A percentile compares a stretch with the other conserved stretches of the same genome.
Evolutionary conservation across 352 stramenopile genomes (phyloP).

Genomic region (Plasmopara halstedii): DNA sequence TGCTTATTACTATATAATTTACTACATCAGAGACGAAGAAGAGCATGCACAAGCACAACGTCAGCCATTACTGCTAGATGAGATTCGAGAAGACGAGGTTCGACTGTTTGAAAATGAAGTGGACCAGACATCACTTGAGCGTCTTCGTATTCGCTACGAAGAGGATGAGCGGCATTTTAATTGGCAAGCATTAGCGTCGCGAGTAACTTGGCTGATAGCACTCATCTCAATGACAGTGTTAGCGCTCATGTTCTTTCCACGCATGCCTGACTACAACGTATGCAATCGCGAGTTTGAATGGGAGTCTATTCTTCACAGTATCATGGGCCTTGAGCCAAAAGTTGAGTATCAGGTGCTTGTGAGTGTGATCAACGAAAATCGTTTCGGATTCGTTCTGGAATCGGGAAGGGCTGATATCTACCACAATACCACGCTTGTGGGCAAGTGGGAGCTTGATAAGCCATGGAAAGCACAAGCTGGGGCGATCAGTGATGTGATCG

Average conservation of each 20-base stretch:
- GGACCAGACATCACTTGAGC: constrained; percentile 44
- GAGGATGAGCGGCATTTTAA: constrained; percentile 38
- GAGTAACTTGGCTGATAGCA: constrained; percentile 42
- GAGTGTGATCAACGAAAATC: constrained; percentile 86
- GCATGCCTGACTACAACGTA: constrained; percentile 83
- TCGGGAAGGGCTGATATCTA: constrained; percentile 74
- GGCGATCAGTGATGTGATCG: constrained; percentile 73
- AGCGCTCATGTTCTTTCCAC: constrained; percentile 83
- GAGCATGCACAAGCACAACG: constrained; percentile 28
- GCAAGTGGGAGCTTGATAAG: constrained; percentile 62
- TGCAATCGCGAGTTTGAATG: constrained; percentile 87
- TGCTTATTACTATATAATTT: background rate
- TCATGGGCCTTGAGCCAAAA: constrained; percentile 63
- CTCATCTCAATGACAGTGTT: constrained; percentile 59
- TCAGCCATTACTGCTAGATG: constrained; percentile 44
- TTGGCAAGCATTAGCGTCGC: constrained; percentile 42
- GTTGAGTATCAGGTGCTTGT: constrained; percentile 83
- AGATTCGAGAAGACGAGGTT: constrained; percentile 43
- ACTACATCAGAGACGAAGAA: constrained; percentile 23
- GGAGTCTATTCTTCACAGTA: constrained; percentile 77
- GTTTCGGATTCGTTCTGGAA: constrained; percentile 77
- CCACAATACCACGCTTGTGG: constrained; percentile 63
- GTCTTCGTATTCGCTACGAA: constrained; percentile 36
- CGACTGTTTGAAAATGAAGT: constrained; percentile 52
- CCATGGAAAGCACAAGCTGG: constrained; percentile 59